Evolutionary conservation across 1,284 basidiomycete species (phyloP), one percentile per base, ranked within the genome.

Genomic region (Agroathelia rolfsii): DNA sequence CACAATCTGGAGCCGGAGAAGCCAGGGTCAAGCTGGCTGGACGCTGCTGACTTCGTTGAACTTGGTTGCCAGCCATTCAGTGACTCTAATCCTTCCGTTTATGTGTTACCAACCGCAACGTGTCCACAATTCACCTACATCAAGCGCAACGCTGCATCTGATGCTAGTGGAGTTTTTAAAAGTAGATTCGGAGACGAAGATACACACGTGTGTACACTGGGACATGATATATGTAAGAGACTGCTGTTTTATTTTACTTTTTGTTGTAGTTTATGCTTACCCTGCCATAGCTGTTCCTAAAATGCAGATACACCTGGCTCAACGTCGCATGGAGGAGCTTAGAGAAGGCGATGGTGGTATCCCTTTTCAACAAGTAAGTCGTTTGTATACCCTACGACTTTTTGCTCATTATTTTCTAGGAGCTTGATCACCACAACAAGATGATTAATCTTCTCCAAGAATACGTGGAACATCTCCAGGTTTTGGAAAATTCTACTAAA

Each of bases 131-230:
- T 96, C 50, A 81, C 79, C 22, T 92, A 87, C 56, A 84, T 82
- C 57, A 80, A 79, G 51, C 73, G 74, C 30, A 68, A 69, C 36
- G 56, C 62, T n/a, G 59, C 59, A 5, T 45, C 53, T 8, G 52
- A 61, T 8, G 55, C 56, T 10, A 58, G 56, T 27, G 53, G 60
- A 12, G 49, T 57, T 19, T 55, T 68, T 45, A 52, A 55, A 40
- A 81, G 66, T 53, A 95, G 94, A 55, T 98, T 98, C 50, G 93
- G 93, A 0, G 63, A 74, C 32, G 93, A 98, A 53, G 58, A 74
- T 37, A 82, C 85, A 1, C 94, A 98, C 52, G 68, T 72, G 4
- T 98, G 94, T 55, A 66, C 88, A 34, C 69, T 93, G 24, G 83
- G 84, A 2, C 71, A 74, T 41, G 72, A 82, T 49, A 64, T 70